phyloP scores from a whole-genome alignment of 192 early-diverging fungal species.

The Backusella morwellensis region DNA sequence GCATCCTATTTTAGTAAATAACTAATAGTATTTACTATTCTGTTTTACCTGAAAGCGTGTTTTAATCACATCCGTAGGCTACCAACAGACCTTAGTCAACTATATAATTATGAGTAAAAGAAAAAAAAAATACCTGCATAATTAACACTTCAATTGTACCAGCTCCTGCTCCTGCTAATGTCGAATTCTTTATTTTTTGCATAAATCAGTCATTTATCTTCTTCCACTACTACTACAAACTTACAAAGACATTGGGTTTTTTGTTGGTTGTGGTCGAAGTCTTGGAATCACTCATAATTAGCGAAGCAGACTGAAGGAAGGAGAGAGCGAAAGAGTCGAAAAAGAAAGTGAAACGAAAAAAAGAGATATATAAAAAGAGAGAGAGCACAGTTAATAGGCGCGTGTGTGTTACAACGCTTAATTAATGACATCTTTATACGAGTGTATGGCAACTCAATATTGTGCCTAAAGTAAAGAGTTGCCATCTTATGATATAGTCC shows the following conservation, averaged over 20 bases:
- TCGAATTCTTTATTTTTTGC: conserved; percentile 26
- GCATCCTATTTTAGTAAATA: background rate
- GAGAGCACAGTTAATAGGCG: background rate
- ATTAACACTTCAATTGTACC: conserved; percentile 39
- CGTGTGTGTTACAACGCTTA: background rate
- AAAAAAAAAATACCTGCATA: conserved; percentile 34
- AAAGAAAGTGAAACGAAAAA: background rate
- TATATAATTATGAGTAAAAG: background rate
- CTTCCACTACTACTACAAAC: background rate
- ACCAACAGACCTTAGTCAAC: background rate
- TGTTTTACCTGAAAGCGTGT: conserved; percentile 38
- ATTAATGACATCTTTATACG: background rate
- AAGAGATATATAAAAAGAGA: background rate
- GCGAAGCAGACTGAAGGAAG: background rate
- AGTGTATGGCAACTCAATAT: background rate
- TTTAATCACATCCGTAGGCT: conserved; percentile 47
- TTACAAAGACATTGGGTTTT: background rate
- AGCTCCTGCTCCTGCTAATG: conserved; percentile 41
- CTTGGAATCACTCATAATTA: conserved; percentile 1
- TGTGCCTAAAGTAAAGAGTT: background rate
- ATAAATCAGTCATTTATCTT: background rate
- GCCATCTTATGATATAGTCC: background rate
- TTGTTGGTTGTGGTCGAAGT: background rate
- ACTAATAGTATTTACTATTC: background rate
- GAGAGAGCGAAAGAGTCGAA: background rate